Evolutionary conservation across 495 filamentous ascomycete species (phyloP).

Genomic region (Podospora tetraspora): DNA sequence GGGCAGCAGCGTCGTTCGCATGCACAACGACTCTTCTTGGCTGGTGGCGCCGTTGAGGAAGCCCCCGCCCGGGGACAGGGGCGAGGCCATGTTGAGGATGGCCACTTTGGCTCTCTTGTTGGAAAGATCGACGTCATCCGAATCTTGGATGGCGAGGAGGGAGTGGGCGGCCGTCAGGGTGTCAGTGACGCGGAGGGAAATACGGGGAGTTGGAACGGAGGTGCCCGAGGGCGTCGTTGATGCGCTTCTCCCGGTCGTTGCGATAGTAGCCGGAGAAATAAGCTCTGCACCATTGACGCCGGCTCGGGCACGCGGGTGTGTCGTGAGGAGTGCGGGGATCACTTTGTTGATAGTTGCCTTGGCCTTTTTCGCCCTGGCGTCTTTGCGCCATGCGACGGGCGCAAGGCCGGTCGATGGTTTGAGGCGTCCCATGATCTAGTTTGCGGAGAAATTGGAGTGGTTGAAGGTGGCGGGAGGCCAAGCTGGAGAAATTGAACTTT

Average conservation of each 20-base stretch:
- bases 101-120: conserved; percentile 28
- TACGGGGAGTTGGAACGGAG: conserved; percentile 17
- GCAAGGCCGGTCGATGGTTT: conserved; percentile 1
- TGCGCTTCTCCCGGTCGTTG: conserved; percentile 4
- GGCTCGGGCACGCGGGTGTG: conserved; percentile 43
- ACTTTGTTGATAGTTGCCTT: conserved; percentile 47
- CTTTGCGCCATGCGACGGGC: conserved; percentile 10
- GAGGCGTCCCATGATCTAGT: conserved; percentile 6
- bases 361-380: conserved; percentile 45
- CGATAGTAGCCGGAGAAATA: conserved; percentile 29
- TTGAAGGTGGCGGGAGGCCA: background rate
- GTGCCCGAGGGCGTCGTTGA: background rate
- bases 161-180: conserved; percentile 40
- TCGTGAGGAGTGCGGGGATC: conserved; percentile 45
- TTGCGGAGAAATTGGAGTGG: background rate
- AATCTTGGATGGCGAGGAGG: conserved; percentile 17
- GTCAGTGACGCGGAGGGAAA: conserved; percentile 41
- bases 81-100: conserved; percentile 62
- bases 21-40: conserved; percentile 64
- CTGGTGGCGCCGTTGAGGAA: conserved; percentile 52
- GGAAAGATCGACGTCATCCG: conserved; percentile 14
- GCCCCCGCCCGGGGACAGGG: conserved; percentile 51
- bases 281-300: conserved; percentile 47
- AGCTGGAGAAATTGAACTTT: background rate
- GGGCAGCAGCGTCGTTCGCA: conserved; percentile 55